Evolutionary conservation across 176 grass and related monocot genomes (phyloP), one percentile per base, ranked within the genome.

Genomic region (Zea luxurians): DNA sequence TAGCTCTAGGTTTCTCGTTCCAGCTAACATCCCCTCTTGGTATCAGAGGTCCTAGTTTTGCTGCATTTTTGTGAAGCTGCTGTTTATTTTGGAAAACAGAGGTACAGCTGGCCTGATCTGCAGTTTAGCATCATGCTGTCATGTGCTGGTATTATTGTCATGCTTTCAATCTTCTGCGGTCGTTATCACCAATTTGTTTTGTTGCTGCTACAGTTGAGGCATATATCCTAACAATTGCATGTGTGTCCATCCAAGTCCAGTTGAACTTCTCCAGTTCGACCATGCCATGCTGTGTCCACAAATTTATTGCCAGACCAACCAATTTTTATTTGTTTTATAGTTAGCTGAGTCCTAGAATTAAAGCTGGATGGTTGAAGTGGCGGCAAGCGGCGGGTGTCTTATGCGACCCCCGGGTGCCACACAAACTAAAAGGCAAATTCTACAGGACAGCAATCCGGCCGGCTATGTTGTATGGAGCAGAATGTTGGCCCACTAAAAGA

Each of bases 61-160:
- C 55, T 59, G n/a, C n/a, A 58, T 6, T 59, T 59, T 59, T 59
- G 55, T 59, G 55, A 7, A 6, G 17, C 54, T 55, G 8, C 55
- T 59, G 55, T 20, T 59, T 59, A 59, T 59, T 59, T 21, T 59
- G 55, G 55, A 59, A n/a, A 59, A 59, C 18, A 59, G 55, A 59
- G 55, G 3, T 10, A 3, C 18, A 0, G 18, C 18, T 59, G 18
- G 18, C 55, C 8, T 20, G 7, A 55, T 8, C 52, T 55, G 52
- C 16, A 55, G 52, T 54, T 54, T 54, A 54, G 55, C 7, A 58
- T 21, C 55, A 58, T 58, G 55, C 17, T 20, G n/a, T 20, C 17
- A 20, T 20, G 55, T 58, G n/a, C 3, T 0, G 54, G 17, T 20
- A 58, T 1, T 58, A 58, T 17, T 58, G n/a, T 18, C 54, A 58